A percentile compares a stretch with the other conserved stretches of the same genome.
Evolutionary conservation across 1,139 yeast genomes (phyloP).

Genomic region (Kodamaea ohmeri): DNA sequence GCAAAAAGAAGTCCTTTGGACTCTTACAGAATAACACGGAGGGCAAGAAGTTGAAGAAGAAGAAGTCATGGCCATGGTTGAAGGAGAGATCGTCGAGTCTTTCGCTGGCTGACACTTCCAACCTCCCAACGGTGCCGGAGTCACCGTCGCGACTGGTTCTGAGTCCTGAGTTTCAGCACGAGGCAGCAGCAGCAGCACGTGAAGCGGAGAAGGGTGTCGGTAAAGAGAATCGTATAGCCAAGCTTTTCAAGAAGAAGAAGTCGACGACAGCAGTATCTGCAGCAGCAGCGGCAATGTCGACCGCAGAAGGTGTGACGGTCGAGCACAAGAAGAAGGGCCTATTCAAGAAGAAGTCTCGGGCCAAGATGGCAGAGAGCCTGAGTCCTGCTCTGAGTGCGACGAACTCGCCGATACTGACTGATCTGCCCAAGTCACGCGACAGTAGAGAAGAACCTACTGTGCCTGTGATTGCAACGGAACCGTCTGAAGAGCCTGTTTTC

Average conservation of each 20-base stretch:
- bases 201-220: slow-evolving; percentile 12
- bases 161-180: slow-evolving; percentile 27
- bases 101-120: slow-evolving; percentile 25
- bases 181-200: slow-evolving; percentile 10
- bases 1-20: slow-evolving; percentile 28
- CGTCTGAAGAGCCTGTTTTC: slow-evolving; percentile 5
- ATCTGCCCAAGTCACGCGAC: slow-evolving; percentile 8
- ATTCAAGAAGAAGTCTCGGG: slow-evolving; percentile 27
- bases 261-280: slow-evolving; percentile 4
- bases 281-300: slow-evolving; percentile 24
- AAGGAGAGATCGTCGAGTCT: slow-evolving; percentile 36
- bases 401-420: slow-evolving; percentile 10
- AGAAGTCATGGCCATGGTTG: slow-evolving; percentile 43
- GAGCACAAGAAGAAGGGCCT: slow-evolving; percentile 22
- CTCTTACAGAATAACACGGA: slow-evolving; percentile 18
- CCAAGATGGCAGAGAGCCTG: slow-evolving; percentile 12
- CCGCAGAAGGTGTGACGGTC: slow-evolving; percentile 13
- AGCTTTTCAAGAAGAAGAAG: slow-evolving; percentile 44
- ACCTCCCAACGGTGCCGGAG: slow-evolving; percentile 24
- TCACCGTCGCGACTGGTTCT: slow-evolving; percentile 35
- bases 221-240: slow-evolving; percentile 43
- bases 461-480: background rate
- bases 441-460: slow-evolving; percentile 6
- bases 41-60: slow-evolving; percentile 29
- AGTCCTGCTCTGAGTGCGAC: slow-evolving; percentile 7